phyloP scores from a whole-genome alignment of 2,329 filamentous ascomycete genomes.

The Hypoxylon sp. region DNA sequence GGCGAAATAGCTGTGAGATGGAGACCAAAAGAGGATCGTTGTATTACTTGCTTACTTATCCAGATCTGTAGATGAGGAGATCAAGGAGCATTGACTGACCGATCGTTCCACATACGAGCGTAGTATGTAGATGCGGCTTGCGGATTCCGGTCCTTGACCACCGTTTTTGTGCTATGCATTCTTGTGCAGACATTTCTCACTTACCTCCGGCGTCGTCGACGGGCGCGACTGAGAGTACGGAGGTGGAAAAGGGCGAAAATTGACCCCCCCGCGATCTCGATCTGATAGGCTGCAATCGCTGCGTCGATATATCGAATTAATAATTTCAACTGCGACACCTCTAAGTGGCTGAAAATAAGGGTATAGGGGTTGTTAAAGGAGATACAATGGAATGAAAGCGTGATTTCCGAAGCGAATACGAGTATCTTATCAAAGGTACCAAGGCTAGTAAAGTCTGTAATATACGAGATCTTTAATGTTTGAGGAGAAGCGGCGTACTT shows the following conservation, averaged over 20 bases:
- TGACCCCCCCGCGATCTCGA: constrained; percentile 28
- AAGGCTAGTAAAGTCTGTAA: too few relatives aligned
- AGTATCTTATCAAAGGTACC: not conserved
- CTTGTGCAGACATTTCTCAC: not conserved
- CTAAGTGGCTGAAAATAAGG: constrained; percentile 22
- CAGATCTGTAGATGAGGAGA: constrained; percentile 2
- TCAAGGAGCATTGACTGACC: constrained; percentile 3
- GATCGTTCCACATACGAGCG: not conserved
- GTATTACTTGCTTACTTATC: not conserved
- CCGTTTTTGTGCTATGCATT: not conserved
- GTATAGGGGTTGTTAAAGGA: too few relatives aligned
- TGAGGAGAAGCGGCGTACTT: constrained; percentile 8
- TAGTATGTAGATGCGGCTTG: not conserved
- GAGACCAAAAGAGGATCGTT: not conserved
- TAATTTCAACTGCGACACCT: constrained; percentile 25
- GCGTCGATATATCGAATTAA: constrained; percentile 12
- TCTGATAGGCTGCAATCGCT: constrained; percentile 23
- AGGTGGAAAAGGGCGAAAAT: constrained; percentile 15
- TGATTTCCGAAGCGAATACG: not conserved
- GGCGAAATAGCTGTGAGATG: not conserved
- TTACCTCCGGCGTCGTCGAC: not conserved
- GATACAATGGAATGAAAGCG: not conserved
- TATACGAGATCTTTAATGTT: not conserved
- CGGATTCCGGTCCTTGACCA: constrained; percentile 1
- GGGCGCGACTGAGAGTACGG: not conserved